These are phyloP conservation scores for Colletotrichum lini DNA, from an alignment of 2,329 filamentous ascomycete species.

Conservation along the genomic window DNA sequence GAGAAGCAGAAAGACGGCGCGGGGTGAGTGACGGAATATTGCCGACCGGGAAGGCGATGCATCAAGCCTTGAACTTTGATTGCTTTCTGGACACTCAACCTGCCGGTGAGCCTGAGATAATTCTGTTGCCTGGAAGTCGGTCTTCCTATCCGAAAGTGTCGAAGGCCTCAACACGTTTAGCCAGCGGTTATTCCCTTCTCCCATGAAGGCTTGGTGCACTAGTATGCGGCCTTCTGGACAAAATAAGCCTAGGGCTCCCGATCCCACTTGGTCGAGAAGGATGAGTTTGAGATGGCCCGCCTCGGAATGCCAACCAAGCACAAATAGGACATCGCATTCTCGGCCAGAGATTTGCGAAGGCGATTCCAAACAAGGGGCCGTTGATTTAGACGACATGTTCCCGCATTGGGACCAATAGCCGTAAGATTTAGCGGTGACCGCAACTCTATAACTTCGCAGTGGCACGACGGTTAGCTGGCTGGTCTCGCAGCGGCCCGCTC, in stretches of 20 bases:
- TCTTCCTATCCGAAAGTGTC: not conserved
- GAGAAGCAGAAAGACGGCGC: not conserved
- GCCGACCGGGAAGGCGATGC: slow-evolving; percentile 34
- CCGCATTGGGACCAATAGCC: no score
- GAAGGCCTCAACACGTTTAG: slow-evolving; percentile 4
- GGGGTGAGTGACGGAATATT: slow-evolving; percentile 9
- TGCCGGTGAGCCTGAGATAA: slow-evolving; percentile 20
- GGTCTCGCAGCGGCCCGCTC: not conserved
- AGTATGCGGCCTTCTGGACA: not conserved
- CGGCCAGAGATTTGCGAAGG: not conserved
- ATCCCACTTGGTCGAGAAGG: not conserved
- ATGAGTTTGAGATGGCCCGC: slow-evolving; percentile 3
- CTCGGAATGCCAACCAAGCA: not conserved
- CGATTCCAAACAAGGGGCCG: not conserved
- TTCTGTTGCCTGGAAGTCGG: slow-evolving; percentile 36
- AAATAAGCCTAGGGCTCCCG: not conserved
- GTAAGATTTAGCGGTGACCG: not conserved
- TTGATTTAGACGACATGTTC: not conserved
- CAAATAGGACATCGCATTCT: not conserved
- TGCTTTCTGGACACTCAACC: not conserved
- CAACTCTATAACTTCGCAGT: not conserved
- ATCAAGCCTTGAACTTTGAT: slow-evolving; percentile 30
- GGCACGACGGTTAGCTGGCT: no score
- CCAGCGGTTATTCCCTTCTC: slow-evolving; percentile 3
- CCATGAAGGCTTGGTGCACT: not conserved